Base-by-base conservation (phyloP, 345 rosid genomes). In the Sonneratia caseolaris region DNA sequence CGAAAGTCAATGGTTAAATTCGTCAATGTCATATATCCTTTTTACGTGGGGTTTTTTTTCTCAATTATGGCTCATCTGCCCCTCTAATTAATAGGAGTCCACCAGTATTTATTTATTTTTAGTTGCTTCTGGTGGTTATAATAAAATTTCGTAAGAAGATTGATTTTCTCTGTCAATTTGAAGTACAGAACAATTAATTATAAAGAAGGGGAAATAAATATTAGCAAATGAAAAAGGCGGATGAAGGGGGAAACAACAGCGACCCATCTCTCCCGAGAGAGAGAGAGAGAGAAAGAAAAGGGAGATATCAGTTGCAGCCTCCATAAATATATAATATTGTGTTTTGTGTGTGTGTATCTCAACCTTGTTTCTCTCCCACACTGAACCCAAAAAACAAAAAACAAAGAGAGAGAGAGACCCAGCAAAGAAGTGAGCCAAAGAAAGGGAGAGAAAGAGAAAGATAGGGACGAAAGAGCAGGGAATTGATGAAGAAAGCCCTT, bases 221-320 rank as follows among this genome's bases (percentile, higher is more conserved):
- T 57, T 8, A 57, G 35, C 64, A n/a, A 57, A 57, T 57, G 64
- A n/a, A 57, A 57, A n/a, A 74, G 78, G 59, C 24, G 83, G 79
- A 53, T 1, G 82, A 74, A 68, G 84, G 84, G 49, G 79, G 81
- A 76, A 77, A 84, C 70, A 86, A 88, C 40, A 87, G 84, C 78
- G 83, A 85, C 89, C 75, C 78, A 75, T 77, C 76, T 48, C 32
- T 70, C 15, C 57, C 51, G 45, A 42, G 10, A 42, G 45, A 42
- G 49, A 51, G 64, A 79, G 70, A 74, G 67, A 15, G 77, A 37
- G 19, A 53, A 80, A 82, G 79, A 16, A 53, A 80, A 82, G 79
- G 74, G 77, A 76, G 81, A 76, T 65, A 79, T 75, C 78, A 75
- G 47, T 66, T 68, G 15, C 70, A 19, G 78, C 77, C 75, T 75